A percentile compares a stretch with the other conserved stretches of the same genome.
These are phyloP conservation scores for Penicillium sp. DNA, from an alignment of 2,329 filamentous ascomycete species.

Conservation along the genomic window DNA sequence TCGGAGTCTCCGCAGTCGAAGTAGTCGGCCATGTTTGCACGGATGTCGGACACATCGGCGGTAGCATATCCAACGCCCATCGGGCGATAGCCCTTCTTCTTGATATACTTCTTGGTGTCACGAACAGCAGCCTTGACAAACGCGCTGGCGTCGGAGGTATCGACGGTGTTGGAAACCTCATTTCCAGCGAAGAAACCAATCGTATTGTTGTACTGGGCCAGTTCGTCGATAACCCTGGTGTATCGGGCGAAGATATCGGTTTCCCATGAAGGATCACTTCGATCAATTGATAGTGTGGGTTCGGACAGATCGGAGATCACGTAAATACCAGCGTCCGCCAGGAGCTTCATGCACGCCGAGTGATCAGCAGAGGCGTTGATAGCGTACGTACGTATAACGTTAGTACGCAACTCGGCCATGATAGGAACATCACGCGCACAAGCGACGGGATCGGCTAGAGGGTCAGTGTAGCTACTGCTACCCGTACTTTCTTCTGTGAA, in stretches of 20 bases:
- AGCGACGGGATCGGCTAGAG: slow-evolving; percentile 65
- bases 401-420: slow-evolving; percentile 74
- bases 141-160: slow-evolving; percentile 82
- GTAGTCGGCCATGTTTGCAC: slow-evolving; percentile 76
- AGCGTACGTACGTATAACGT: slow-evolving; percentile 89
- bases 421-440: slow-evolving; percentile 83
- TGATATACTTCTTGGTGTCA: slow-evolving; percentile 90
- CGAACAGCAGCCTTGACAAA: slow-evolving; percentile 95
- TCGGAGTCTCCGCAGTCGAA: slow-evolving; percentile 76
- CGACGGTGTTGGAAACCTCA: slow-evolving; percentile 82
- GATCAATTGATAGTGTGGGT: slow-evolving; percentile 78
- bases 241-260: slow-evolving; percentile 73
- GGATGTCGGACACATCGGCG: slow-evolving; percentile 84
- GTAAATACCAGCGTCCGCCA: slow-evolving; percentile 84
- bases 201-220: slow-evolving; percentile 79
- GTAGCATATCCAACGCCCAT: slow-evolving; percentile 92
- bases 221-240: slow-evolving; percentile 72
- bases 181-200: slow-evolving; percentile 97
- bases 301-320: slow-evolving; percentile 85
- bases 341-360: slow-evolving; percentile 73
- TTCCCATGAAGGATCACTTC: slow-evolving; percentile 73
- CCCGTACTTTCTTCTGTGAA: slow-evolving; percentile 48
- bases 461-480: slow-evolving; percentile 67
- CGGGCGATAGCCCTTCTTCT: slow-evolving; percentile 66
- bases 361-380: slow-evolving; percentile 77